These are phyloP conservation scores for Trichoderma guizhouense DNA, from an alignment of 2,329 filamentous ascomycete genomes.

Conservation along the genomic window DNA sequence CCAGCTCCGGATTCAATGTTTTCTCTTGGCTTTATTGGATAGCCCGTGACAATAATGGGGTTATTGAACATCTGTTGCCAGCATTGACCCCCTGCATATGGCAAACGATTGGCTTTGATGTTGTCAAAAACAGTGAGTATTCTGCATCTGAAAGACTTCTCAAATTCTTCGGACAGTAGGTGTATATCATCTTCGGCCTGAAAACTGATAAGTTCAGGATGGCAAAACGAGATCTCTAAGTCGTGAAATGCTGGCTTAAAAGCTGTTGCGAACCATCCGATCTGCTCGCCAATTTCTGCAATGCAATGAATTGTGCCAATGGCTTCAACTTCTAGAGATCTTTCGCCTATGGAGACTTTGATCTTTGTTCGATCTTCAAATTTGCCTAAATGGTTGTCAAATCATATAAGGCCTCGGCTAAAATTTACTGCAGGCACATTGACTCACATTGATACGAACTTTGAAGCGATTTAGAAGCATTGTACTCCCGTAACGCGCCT, in stretches of 20 bases:
- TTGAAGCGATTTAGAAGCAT: neutral
- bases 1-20: neutral
- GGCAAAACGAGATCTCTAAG: neutral
- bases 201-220: neutral
- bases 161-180: too few relatives aligned
- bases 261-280: neutral
- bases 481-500: neutral
- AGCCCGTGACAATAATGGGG: neutral
- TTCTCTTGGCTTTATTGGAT: neutral
- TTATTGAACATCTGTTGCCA: neutral
- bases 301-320: neutral
- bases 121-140: too few relatives aligned
- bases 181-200: too few relatives aligned
- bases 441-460: neutral
- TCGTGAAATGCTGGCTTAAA: neutral
- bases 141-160: too few relatives aligned
- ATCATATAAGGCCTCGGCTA: too few relatives aligned
- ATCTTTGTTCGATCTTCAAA: neutral
- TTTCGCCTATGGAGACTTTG: neutral
- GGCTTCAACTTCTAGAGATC: too few relatives aligned
- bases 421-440: too few relatives aligned
- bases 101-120: too few relatives aligned
- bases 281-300: neutral
- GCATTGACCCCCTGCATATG: neutral
- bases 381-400: neutral